Conservation (phyloP, 225 moss, liverwort and hornwort species). For the Bryum argenteum region DNA sequence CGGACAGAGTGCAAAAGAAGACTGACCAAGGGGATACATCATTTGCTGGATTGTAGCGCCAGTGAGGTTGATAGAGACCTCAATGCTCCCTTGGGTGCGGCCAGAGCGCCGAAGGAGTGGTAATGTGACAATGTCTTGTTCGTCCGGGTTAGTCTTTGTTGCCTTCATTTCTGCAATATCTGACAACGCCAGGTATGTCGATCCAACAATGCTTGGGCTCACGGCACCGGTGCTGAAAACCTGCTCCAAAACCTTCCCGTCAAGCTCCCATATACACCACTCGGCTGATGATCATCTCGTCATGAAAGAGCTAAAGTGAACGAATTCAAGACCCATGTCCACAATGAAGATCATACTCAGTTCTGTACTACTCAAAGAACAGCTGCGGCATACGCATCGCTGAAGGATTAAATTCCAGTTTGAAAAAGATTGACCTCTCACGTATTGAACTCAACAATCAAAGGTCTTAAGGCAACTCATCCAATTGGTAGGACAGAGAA, state of each 20-base stretch:
- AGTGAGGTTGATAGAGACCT: conserved; percentile 56
- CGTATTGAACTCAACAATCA: background rate
- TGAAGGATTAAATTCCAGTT: background rate
- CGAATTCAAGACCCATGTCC: background rate
- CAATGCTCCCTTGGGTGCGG: conserved; percentile 62
- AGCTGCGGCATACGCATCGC: background rate
- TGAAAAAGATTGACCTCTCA: background rate
- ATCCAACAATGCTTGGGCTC: conserved; percentile 75
- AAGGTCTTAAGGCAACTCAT: background rate
- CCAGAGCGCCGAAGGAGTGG: conserved; percentile 74
- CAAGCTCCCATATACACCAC: background rate
- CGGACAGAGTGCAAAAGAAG: too few relatives aligned
- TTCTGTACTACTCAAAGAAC: background rate
- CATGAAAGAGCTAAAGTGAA: background rate
- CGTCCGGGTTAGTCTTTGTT: conserved; percentile 40
- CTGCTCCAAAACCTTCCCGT: conserved; percentile 35
- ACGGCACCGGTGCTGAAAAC: conserved; percentile 55
- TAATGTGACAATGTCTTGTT: conserved; percentile 59
- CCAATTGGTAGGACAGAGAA: background rate
- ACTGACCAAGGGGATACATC: conserved; percentile 52
- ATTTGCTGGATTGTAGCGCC: conserved; percentile 57
- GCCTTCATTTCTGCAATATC: conserved; percentile 69
- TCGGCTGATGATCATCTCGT: background rate
- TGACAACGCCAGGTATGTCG: conserved; percentile 52
- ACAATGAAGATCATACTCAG: background rate